Percentiles rank a stretch among this genome's conserved stretches.
Conservation (phyloP, 1,284 basidiomycete species). For the Exobasidium rhododendri region DNA sequence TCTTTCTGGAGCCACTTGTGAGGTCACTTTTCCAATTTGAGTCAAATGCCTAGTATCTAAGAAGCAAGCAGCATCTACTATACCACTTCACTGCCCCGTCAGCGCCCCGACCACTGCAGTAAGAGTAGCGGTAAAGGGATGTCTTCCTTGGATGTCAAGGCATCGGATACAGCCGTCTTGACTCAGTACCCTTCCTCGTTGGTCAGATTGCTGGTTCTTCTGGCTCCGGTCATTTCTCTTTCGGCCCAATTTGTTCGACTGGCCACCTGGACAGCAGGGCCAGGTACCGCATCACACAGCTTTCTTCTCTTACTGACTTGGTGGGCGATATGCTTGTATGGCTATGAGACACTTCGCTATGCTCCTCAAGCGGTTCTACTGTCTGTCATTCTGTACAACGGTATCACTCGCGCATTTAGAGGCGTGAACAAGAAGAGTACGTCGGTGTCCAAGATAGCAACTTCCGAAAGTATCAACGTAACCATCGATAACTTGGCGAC, state of each 20-base stretch:
- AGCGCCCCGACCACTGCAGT: too few species aligned
- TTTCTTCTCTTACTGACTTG: conserved; percentile 45
- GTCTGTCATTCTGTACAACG: conserved; percentile 32
- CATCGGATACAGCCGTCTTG: conserved; percentile 10
- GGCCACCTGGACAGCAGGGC: conserved; percentile 47
- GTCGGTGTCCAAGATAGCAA: conserved; percentile 16
- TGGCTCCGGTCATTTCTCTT: background rate
- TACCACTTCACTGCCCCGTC: too few species aligned
- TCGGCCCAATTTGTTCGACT: conserved; percentile 25
- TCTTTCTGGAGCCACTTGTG: too few species aligned
- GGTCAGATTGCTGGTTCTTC: conserved; percentile 8
- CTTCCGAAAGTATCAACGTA: conserved; percentile 32
- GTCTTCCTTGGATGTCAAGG: background rate
- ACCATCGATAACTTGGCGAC: conserved; percentile 43
- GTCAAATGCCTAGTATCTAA: too few species aligned
- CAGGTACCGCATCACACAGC: conserved; percentile 29
- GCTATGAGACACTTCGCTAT: conserved; percentile 49
- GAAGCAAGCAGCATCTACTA: too few species aligned
- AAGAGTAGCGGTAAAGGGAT: too few species aligned
- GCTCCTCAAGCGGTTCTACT: conserved; percentile 44
- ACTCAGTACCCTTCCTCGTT: conserved; percentile 8
- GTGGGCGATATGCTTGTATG: conserved; percentile 42
- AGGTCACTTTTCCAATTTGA: too few species aligned
- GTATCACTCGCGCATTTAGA: conserved; percentile 11
- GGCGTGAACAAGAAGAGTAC: background rate